These are phyloP conservation scores for Pseudogymnoascus sp. DNA, from an alignment of 2,329 filamentous ascomycete genomes.

Conservation along the genomic window DNA sequence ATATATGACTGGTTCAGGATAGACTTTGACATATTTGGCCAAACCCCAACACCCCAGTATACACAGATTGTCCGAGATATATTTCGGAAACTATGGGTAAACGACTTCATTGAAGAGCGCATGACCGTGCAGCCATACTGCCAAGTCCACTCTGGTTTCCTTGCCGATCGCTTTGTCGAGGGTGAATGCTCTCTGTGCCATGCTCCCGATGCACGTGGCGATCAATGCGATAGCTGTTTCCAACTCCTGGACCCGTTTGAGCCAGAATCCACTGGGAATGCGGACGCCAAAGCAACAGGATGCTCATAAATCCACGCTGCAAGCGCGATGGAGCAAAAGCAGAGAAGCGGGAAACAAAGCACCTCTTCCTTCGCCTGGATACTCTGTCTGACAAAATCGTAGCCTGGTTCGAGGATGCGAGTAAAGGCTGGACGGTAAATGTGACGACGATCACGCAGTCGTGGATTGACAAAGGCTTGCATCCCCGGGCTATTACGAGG, in stretches of 20 bases:
- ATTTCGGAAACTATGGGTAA: neutral
- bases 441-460: constrained; percentile 41
- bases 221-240: constrained; percentile 44
- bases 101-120: neutral
- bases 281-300: constrained; percentile 21
- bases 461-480: constrained; percentile 65
- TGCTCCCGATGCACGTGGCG: neutral
- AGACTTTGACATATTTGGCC: neutral
- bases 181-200: neutral
- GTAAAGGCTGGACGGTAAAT: constrained; percentile 41
- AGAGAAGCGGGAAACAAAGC: constrained; percentile 39
- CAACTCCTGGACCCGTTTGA: constrained; percentile 63
- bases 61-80: neutral
- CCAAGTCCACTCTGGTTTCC: neutral
- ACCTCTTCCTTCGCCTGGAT: constrained; percentile 40
- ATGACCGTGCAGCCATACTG: neutral
- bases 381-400: constrained; percentile 39
- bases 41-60: neutral
- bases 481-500: constrained; percentile 71
- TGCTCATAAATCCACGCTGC: constrained; percentile 39
- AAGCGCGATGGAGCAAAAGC: constrained; percentile 43
- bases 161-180: neutral
- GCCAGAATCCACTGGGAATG: constrained; percentile 25
- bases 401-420: constrained; percentile 31
- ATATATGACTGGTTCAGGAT: neutral